Evolutionary conservation across 2,329 filamentous ascomycete species (phyloP).

Genomic region (Fusarium nurragi): DNA sequence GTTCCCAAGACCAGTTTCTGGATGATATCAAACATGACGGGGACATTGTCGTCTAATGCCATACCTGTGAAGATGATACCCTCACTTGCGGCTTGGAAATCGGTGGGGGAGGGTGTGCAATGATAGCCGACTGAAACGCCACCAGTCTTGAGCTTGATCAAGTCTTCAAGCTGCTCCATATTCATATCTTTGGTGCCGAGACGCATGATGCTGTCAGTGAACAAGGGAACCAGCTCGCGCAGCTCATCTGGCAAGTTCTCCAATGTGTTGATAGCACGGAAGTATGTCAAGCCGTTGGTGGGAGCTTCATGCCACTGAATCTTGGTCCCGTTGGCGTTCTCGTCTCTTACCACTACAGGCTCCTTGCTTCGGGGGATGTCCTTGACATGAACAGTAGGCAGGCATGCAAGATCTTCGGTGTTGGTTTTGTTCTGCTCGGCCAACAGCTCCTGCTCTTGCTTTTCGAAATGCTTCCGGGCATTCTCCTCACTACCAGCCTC

Average conservation of each 20-base stretch:
- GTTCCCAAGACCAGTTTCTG: slow-evolving; percentile 84
- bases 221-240: slow-evolving; percentile 84
- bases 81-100: slow-evolving; percentile 77
- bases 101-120: slow-evolving; percentile 78
- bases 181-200: slow-evolving; percentile 86
- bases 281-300: slow-evolving; percentile 96
- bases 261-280: slow-evolving; percentile 85
- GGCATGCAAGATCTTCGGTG: slow-evolving; percentile 83
- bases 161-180: slow-evolving; percentile 94
- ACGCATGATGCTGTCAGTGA: slow-evolving; percentile 92
- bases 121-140: slow-evolving; percentile 88
- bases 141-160: slow-evolving; percentile 96
- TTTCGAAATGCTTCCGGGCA: slow-evolving; percentile 75
- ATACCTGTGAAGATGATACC: slow-evolving; percentile 86
- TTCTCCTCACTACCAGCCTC: slow-evolving; percentile 75
- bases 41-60: slow-evolving; percentile 88
- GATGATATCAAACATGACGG: slow-evolving; percentile 89
- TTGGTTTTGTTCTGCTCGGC: slow-evolving; percentile 85
- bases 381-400: slow-evolving; percentile 87
- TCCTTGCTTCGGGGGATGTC: slow-evolving; percentile 88
- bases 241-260: slow-evolving; percentile 85
- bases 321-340: slow-evolving; percentile 70
- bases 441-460: slow-evolving; percentile 82
- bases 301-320: slow-evolving; percentile 92
- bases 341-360: slow-evolving; percentile 66